Conservation (phyloP, 1,284 basidiomycete species). For the Schizophyllum amplum region DNA sequence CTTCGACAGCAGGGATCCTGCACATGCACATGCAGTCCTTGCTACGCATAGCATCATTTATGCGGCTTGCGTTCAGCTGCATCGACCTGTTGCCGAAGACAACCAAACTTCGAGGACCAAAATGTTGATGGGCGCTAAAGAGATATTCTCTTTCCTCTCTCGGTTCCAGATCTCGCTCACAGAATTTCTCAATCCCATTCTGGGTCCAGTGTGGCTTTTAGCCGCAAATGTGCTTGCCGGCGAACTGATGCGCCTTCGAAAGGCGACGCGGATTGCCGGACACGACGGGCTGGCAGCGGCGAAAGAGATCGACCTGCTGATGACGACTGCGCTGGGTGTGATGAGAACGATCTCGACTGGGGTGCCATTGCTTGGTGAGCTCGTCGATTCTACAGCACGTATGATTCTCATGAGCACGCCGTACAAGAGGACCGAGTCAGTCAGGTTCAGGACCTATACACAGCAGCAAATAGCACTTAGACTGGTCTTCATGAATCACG, state of each 20-base stretch:
- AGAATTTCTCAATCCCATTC: constrained; percentile 16
- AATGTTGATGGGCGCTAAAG: constrained; percentile 8
- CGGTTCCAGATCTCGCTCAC: constrained; percentile 9
- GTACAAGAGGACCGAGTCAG: neutral
- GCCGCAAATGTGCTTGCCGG: neutral
- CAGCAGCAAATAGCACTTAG: no score
- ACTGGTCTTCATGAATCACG: neutral
- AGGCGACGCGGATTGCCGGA: neutral
- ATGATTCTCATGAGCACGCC: neutral
- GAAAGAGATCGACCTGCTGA: neutral
- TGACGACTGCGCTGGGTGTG: neutral
- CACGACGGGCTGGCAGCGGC: no score
- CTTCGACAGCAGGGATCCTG: constrained; percentile 1
- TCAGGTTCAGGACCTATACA: neutral
- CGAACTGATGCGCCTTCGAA: neutral
- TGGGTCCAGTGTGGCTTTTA: constrained; percentile 6
- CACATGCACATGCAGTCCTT: constrained; percentile 4
- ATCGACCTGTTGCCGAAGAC: constrained; percentile 10
- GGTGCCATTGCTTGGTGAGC: neutral
- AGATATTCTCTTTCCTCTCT: constrained; percentile 7
- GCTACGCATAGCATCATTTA: constrained; percentile 10
- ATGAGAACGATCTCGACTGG: neutral
- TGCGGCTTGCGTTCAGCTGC: constrained; percentile 14
- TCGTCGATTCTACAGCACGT: neutral
- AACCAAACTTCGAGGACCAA: constrained; percentile 6